Evolutionary conservation across 2,329 filamentous ascomycete species (phyloP), one percentile per base, ranked within the genome.

Genomic region (Fusarium sarcochroum): DNA sequence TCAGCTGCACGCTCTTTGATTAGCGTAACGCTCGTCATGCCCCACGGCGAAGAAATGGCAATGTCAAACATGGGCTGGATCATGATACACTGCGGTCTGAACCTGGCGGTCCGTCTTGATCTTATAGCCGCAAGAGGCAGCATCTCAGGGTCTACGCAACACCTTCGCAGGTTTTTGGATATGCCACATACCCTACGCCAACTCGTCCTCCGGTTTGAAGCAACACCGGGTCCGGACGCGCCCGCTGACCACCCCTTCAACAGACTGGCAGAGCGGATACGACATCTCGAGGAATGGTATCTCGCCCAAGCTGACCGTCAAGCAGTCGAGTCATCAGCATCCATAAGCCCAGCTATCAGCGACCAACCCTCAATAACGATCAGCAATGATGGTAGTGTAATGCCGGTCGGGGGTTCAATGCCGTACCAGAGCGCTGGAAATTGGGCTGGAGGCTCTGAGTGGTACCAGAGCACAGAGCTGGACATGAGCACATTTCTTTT

Each of bases 31-130:
- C 46, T 76, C 0, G 62, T 70, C 3, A 69, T 77, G 5, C 71
- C 76, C 0, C 58, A 67, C 1, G 73, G 71, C 0, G 73, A 74
- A 35, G 75, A 77, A 45, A 52, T 60, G 20, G 64, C 59, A 9
- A 70, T 78, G 40, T 71, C 76, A 1, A 78, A 78, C 23, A 71
- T 76, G 18, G 73, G 72, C 7, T 78, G 77, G 77, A 72, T 77
- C 17, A 73, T 73, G 58, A 59, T 76, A 8, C 70, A 77, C 20
- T 78, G 76, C 23, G 73, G 70, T 1, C 44, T 77, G 0, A 77
- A 76, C 6, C 34, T 78, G 1, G 74, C 74, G 0, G 73, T 69
- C 1, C 66, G 74, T 3, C 67, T 78, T 3, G 76, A 78, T 35
- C 70, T 78, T 4, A 56, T 77, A 1, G 73, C 73, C 11, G 61